phyloP scores from a whole-genome alignment of 2,329 filamentous ascomycete genomes.

The Botrytis fabae region DNA sequence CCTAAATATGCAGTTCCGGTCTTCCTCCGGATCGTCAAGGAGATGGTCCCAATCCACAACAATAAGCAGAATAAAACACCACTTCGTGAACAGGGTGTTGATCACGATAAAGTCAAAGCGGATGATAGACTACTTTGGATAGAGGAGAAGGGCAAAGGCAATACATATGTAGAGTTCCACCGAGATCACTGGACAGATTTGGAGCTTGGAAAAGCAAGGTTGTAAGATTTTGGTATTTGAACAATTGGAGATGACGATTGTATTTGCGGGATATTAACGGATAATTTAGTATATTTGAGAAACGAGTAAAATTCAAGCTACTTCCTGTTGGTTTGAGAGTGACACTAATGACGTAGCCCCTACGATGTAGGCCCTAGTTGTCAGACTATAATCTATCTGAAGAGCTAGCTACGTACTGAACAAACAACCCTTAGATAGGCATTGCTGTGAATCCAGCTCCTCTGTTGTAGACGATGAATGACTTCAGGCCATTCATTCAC shows the following conservation, averaged over 20 bases:
- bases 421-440: too few relatives aligned
- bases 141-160: conserved; percentile 55
- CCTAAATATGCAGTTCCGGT: conserved; percentile 75
- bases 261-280: not conserved
- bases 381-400: too few relatives aligned
- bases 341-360: too few relatives aligned
- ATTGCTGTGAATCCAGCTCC: too few relatives aligned
- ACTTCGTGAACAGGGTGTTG: conserved; percentile 65
- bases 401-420: too few relatives aligned
- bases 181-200: conserved; percentile 59
- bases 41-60: conserved; percentile 65
- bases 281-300: not conserved
- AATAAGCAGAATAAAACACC: conserved; percentile 80
- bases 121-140: conserved; percentile 54
- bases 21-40: conserved; percentile 64
- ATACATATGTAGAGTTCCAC: conserved; percentile 60
- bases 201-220: conserved; percentile 46
- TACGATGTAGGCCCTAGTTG: too few relatives aligned
- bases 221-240: conserved; percentile 40
- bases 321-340: not conserved
- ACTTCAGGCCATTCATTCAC: too few relatives aligned
- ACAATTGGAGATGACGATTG: not conserved
- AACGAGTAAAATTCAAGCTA: not conserved
- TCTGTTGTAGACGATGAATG: too few relatives aligned
- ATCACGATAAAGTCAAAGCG: conserved; percentile 50